Evolutionary conservation across 192 early-diverging fungal genomes (phyloP).

Genomic region (Coemansia guatemalensis): DNA sequence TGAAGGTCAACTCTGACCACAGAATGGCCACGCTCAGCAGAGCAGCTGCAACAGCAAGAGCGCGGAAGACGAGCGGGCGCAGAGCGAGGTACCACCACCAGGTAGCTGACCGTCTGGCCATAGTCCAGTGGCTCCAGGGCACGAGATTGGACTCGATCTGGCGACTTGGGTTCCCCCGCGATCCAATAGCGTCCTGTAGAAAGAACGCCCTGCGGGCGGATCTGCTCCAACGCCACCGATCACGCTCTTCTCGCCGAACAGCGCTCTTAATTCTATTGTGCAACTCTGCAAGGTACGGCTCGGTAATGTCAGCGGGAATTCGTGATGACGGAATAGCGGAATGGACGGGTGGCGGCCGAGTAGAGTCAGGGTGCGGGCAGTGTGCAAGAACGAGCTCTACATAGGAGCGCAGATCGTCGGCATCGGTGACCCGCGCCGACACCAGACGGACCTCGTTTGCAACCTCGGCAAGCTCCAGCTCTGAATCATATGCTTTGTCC

Average conservation of each 20-base stretch:
- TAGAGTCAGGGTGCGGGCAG: slow-evolving; percentile 29
- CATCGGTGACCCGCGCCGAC: slow-evolving; percentile 26
- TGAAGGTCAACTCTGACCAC: slow-evolving; percentile 96
- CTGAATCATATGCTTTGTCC: slow-evolving; percentile 81
- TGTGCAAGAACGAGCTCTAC: slow-evolving; percentile 66
- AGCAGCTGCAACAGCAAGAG: slow-evolving; percentile 60
- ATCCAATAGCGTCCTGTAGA: slow-evolving; percentile 78
- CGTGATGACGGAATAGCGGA: slow-evolving; percentile 17
- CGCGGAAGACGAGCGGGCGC: slow-evolving; percentile 63
- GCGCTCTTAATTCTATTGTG: slow-evolving; percentile 75
- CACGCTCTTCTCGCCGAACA: slow-evolving; percentile 65
- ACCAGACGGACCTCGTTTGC: slow-evolving; percentile 35
- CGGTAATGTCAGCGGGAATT: slow-evolving; percentile 57
- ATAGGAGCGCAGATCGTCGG: slow-evolving; percentile 59
- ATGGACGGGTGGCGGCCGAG: neutral
- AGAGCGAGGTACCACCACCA: slow-evolving; percentile 88
- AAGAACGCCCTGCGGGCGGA: slow-evolving; percentile 76
- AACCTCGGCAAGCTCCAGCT: slow-evolving; percentile 74
- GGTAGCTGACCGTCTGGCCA: slow-evolving; percentile 48
- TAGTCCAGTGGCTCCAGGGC: slow-evolving; percentile 51
- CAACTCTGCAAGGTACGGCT: slow-evolving; percentile 65
- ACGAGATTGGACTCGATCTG: slow-evolving; percentile 59
- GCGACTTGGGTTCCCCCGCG: slow-evolving; percentile 62
- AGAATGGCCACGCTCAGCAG: slow-evolving; percentile 69
- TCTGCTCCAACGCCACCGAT: slow-evolving; percentile 78